These are phyloP conservation scores for Candida wancherniae DNA, from an alignment of 805 yeast species.

Conservation along the genomic window DNA sequence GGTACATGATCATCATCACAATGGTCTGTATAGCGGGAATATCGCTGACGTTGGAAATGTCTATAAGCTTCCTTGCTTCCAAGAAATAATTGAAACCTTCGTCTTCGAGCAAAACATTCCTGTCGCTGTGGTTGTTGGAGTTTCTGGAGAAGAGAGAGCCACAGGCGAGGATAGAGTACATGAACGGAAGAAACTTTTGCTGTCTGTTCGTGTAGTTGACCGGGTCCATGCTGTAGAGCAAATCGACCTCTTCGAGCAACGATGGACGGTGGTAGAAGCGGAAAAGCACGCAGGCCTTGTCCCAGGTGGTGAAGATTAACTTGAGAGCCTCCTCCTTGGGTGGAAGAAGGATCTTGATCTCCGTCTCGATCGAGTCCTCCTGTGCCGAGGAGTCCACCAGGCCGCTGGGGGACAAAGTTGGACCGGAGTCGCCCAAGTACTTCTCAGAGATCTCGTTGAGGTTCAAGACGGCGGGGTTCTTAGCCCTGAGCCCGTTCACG, in stretches of 20 bases:
- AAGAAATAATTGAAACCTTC: conserved; percentile 78
- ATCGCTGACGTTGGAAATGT: conserved; percentile 80
- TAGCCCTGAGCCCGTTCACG: conserved; percentile 18
- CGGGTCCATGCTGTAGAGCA: conserved; percentile 73
- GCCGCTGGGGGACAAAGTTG: conserved; percentile 11
- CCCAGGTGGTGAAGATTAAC: conserved; percentile 74
- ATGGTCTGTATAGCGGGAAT: conserved; percentile 78
- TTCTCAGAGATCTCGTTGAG: conserved; percentile 27
- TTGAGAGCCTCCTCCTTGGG: conserved; percentile 67
- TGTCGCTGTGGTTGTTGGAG: conserved; percentile 4
- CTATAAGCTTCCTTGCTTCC: conserved; percentile 75
- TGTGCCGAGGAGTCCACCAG: conserved; percentile 14
- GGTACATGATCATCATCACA: conserved; percentile 77
- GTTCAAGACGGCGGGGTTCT: conserved; percentile 15
- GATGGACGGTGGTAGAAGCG: conserved; percentile 85
- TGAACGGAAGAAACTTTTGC: conserved; percentile 68
- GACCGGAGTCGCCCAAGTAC: conserved; percentile 25
- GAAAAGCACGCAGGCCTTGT: conserved; percentile 78
- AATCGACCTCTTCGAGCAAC: conserved; percentile 66
- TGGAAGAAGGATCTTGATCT: conserved; percentile 66
- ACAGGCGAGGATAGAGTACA: conserved; percentile 83
- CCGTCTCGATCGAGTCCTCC: conserved; percentile 35
- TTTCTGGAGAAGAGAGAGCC: conserved; percentile 70
- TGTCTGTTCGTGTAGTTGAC: conserved; percentile 66
- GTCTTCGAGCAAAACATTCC: conserved; percentile 45